Evolutionary conservation across 768 basidiomycete genomes (phyloP), one percentile per base, ranked within the genome.

Genomic region (Tricholoma matsutake): DNA sequence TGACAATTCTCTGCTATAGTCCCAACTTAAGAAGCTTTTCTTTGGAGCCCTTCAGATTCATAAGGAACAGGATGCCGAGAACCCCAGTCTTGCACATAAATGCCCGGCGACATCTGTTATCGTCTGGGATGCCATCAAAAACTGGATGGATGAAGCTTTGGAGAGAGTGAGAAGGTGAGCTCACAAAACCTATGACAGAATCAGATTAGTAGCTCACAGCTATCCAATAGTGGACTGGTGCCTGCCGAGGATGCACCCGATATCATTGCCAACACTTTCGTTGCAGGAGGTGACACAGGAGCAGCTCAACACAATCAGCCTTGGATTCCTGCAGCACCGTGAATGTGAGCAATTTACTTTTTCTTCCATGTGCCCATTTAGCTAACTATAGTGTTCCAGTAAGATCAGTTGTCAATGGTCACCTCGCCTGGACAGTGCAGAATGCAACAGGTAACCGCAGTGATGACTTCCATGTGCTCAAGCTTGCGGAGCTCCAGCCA

Each of bases 261-360:
- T 56, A 74, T 75, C 41, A 51, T 67, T 5, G 72, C 72, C 0
- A 75, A 74, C 53, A 75, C 71, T 3, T 73, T 75, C 49, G 65
- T 75, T 2, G 55, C 64, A n/a, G n/a, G 59, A 63, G 35, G 60
- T 74, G 6, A 68, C 70, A 1, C 65, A 70, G 4, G 67, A 69
- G 54, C 67, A 72, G 52, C 63, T 72, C 3, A 47, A 67, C 3
- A 32, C 55, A 1, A 61, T 74, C 18, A 67, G 69, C 1, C 14
- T 59, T 10, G 71, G 65, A 0, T 74, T 74, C 64, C 61, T 74
- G 11, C 49, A 45, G 6, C 72, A 75, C 58, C 66, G 68, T 25
- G 65, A 74, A 61, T 28, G 72, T 73, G 64, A 52, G 69, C 65
- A 51, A 20, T n/a, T 16, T 51, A 4, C 13, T 6, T 4, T 16